phyloP scores from a whole-genome alignment of 2,329 filamentous ascomycete genomes.

The Colletotrichum gloeosporioides region DNA sequence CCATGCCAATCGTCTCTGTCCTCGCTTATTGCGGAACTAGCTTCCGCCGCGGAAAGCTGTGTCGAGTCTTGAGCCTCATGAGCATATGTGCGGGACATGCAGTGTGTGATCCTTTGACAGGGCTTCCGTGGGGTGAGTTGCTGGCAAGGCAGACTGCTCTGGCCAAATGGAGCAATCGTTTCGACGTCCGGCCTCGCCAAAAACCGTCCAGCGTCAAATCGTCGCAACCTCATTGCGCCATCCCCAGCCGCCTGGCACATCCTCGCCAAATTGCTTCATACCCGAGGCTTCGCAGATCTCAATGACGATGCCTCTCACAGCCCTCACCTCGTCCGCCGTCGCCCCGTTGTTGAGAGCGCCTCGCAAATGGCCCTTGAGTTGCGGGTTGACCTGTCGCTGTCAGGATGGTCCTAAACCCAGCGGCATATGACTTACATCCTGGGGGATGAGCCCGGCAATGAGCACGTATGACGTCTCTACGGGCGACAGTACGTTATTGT shows the following conservation, averaged over 20 bases:
- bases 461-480: constrained; percentile 57
- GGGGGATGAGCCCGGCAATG: constrained; percentile 54
- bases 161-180: background rate
- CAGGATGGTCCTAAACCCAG: background rate
- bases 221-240: constrained; percentile 51
- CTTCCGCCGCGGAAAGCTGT: background rate
- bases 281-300: constrained; percentile 51
- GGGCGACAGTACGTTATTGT: constrained; percentile 47
- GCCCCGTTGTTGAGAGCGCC: constrained; percentile 57
- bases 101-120: background rate
- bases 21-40: constrained; percentile 13
- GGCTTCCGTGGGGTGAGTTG: background rate
- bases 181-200: background rate
- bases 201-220: constrained; percentile 29
- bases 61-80: background rate
- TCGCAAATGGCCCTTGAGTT: constrained; percentile 57
- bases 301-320: constrained; percentile 51
- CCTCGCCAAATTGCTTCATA: constrained; percentile 44
- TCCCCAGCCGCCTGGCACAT: constrained; percentile 44
- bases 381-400: constrained; percentile 49
- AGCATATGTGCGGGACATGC: background rate
- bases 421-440: constrained; percentile 45
- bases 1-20: background rate
- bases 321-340: constrained; percentile 51
- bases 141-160: background rate